Base-by-base conservation (phyloP, 75 land plant species). In the Sequoiadendron giganteum region DNA sequence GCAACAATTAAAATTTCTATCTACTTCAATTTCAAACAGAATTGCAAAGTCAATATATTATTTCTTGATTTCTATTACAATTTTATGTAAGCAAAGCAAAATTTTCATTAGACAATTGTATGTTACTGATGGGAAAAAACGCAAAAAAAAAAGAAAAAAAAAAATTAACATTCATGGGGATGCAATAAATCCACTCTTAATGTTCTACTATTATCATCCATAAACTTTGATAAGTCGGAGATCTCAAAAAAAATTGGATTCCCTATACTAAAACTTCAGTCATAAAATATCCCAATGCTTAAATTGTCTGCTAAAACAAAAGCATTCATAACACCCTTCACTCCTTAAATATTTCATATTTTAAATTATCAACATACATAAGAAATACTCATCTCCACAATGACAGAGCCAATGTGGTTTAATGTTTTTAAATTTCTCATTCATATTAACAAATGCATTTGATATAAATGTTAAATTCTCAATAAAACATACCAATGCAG, bases 401-500 rank as follows among this genome's bases (percentile, higher is more conserved):
- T 47, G 34, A 45, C 14, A 82, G 48, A 82, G 48, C 14, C 28
- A 28, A n/a, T 11, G 32, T 42, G 28, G 32, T 14, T 45, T 8
- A 47, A 47, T n/a, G 52, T 47, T 82, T n/a, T 47, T 3, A 11
- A 11, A 82, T 5, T 28, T 54, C 84, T 47, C 32, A 3, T 82
- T n/a, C 14, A 13, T 82, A 82, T 45, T 45, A 47, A 82, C 84
- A 45, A n/a, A 82, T 82, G 30, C 84, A 82, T 43, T 82, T 18
- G 30, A 34, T 10, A 10, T 28, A 42, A 40, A 45, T 82, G 47
- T 19, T 82, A 42, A 19, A 43, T 82, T 43, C 30, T 40, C 21
- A 28, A 36, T 54, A 47, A 25, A 77, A 13, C 82, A 21, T 91
- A 98, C 99, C 99, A 95, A 93, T 19, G 99, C 96, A 88, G 97